Base-by-base conservation (phyloP, 2,329 filamentous ascomycete species). In the Aspergillus fumigatus region DNA sequence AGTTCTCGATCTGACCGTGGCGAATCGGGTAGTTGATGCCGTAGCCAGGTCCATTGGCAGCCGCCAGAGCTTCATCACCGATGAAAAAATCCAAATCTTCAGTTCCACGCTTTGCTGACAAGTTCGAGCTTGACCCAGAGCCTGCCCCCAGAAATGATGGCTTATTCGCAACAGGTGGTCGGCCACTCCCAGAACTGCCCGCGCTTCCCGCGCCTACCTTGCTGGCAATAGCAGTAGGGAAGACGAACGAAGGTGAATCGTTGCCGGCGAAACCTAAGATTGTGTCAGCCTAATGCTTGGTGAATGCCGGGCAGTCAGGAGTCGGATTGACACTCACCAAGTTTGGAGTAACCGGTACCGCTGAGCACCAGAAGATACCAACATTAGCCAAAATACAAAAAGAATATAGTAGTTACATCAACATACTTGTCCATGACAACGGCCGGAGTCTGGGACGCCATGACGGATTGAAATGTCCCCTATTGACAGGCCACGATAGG, bases 381-480 rank as follows among this genome's bases (percentile, higher is more conserved):
- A 65, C 64, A 72, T 81, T 70, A 80, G 77, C 66, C 32, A 53
- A 52, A 60, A 56, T 54, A 35, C 27, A 26, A 25, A 49, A 49
- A 58, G 51, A 54, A 56, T 57, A 45, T n/a, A n/a, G 49, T 14
- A 32, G 59, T 60, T 48, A 48, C 40, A 40, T 45, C 59, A 65
- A 84, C 91, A 80, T 88, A 97, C 94, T 99, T 99, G 94, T 99
- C 94, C 93, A 99, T 99, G 91, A 99, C 94, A 97, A 99, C 94
- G 90, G 94, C 94, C 71, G 94, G 94, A 75, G 94, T 97, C 86
- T 97, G 93, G 81, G 89, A 89, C 74, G 94, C 93, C 94, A 99
- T 99, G 62, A 69, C 74, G 70, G 59, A 58, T 56, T 56, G 45
- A 27, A 19, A 35, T 38, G 48, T 41, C 23, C 26, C 50, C 17